A percentile compares a stretch with the other conserved stretches of the same genome.
phyloP scores from a whole-genome alignment of 306 rosid species.

The Coriaria nepalensis region DNA sequence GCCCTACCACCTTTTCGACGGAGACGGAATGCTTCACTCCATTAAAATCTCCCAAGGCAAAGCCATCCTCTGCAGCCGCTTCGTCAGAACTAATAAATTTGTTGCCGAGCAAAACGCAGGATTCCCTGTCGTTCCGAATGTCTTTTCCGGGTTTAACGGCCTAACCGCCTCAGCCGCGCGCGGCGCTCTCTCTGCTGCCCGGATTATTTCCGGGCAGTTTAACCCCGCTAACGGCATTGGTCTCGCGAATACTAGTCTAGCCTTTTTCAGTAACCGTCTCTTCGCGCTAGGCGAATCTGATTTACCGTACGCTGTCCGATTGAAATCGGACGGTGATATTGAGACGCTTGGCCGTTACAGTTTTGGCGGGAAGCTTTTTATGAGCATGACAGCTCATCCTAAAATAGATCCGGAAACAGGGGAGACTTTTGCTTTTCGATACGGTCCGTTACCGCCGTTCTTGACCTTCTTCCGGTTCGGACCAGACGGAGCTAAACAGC shows the following conservation, averaged over 20 bases:
- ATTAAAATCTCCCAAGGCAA: conserved; percentile 40
- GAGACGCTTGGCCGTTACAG: conserved; percentile 47
- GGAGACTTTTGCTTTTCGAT: conserved; percentile 73
- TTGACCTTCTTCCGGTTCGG: conserved; percentile 62
- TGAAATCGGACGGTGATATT: conserved; percentile 38
- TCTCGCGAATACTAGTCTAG: conserved; percentile 64
- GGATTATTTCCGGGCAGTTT: conserved; percentile 43
- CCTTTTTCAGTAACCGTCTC: conserved; percentile 42
- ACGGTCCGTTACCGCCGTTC: conserved; percentile 65
- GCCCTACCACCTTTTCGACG: conserved; percentile 88
- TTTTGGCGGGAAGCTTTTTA: conserved; percentile 47
- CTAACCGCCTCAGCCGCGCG: conserved; percentile 62
- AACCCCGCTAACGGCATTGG: conserved; percentile 71
- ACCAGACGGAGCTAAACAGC: conserved; percentile 27
- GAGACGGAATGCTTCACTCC: conserved; percentile 89
- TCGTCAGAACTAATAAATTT: conserved; percentile 57
- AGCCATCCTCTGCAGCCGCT: conserved; percentile 70
- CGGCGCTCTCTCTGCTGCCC: conserved; percentile 43
- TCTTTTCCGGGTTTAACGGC: conserved; percentile 60
- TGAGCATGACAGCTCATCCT: conserved; percentile 87
- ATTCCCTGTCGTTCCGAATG: conserved; percentile 47
- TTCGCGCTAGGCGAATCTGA: conserved; percentile 76
- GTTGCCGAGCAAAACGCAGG: conserved; percentile 55
- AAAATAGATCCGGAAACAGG: conserved; percentile 51
- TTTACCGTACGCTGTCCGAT: conserved; percentile 40